Evolutionary conservation across 139 green algal species (phyloP), one percentile per base, ranked within the genome.

Genomic region (Microglena sp.): DNA sequence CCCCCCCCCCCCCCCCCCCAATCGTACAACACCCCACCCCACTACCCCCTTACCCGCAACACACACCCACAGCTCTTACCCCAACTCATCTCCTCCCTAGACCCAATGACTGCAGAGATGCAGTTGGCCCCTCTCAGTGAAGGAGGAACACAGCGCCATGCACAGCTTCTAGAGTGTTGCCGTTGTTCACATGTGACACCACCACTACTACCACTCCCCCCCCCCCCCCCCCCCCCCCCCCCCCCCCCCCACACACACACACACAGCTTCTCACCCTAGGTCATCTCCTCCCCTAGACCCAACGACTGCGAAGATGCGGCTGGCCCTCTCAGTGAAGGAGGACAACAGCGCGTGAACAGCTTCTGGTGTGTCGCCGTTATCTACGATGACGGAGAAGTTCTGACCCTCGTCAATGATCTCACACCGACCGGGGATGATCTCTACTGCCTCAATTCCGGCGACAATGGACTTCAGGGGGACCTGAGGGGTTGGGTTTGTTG

Each of bases 361-460:
- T 63, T 75, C 74, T 0, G 94, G 92, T 0, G 86, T 96, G 60
- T 86, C 62, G 2, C 93, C 93, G 36, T 82, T 81, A 72, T 99
- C 94, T 15, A 99, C 87, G 29, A 98, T 75, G 1, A 97, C 88
- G 2, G 77, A 68, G 67, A 98, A 99, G 18, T 80, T 61, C 77
- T 97, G 90, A 30, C 86, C 82, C 68, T 92, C 87, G 69, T 98
- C 91, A 2, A 97, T 84, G 2, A 95, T 53, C 78, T 81, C 74
- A 18, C 50, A 77, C 33, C 68, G 60, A 2, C 77, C 78, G 0
- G 82, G 82, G 1, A 86, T 57, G 0, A 68, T 45, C 46, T 84
- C 78, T 33, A 88, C 76, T 2, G 81, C 76, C 76, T 97, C 89
- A 22, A 96, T 89, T 33, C 89, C 90, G 27, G 86, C 84, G 33